Base-by-base conservation (phyloP, 106 monocot genomes). In the Apostasia shenzhenica region DNA sequence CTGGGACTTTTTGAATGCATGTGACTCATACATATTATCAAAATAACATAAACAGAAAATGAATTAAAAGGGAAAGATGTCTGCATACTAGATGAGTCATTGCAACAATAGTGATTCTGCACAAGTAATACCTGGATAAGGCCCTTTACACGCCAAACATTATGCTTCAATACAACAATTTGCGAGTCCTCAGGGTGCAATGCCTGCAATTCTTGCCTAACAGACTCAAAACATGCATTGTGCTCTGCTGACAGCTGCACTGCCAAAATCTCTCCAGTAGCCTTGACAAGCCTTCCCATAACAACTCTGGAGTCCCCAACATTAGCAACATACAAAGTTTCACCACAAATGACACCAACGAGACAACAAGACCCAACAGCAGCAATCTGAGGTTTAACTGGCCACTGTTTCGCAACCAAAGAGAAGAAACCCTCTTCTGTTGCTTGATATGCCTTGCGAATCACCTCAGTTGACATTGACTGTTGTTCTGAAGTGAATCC, bases 131-230 rank as follows among this genome's bases (percentile, higher is more conserved):
- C 75, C 75, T 75, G 75, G 57, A 75, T 75, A 45, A 75, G 59
- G 42, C 75, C 75, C 61, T 75, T 75, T 5, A 75, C 75, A 75
- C 75, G 75, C 75, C 75, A 75, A 53, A 67, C 67, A 69, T 75
- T 75, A 69, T 75, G 75, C 59, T 69, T 75, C 8, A 75, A 38
- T 60, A 75, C 75, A 51, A 75, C 75, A 54, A 75, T 75, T 45
- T 75, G 75, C 11, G 75, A 54, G 54, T 75, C 75, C 3, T 75
- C 75, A 0, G 75, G 75, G 45, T 75, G 75, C 61, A 75, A 61
- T 38, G 68, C 44, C 8, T 54, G 46, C 52, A 75, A 14, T 47
- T 75, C 75, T 54, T 69, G 68, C 54, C 75, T 75, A 46, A 75
- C 68, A 41, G 75, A 75, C 41, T 75, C 75, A 37, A 68, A 52